Evolutionary conservation across 176 grass and related monocot species (phyloP).

Genomic region (Thalia dealbata): DNA sequence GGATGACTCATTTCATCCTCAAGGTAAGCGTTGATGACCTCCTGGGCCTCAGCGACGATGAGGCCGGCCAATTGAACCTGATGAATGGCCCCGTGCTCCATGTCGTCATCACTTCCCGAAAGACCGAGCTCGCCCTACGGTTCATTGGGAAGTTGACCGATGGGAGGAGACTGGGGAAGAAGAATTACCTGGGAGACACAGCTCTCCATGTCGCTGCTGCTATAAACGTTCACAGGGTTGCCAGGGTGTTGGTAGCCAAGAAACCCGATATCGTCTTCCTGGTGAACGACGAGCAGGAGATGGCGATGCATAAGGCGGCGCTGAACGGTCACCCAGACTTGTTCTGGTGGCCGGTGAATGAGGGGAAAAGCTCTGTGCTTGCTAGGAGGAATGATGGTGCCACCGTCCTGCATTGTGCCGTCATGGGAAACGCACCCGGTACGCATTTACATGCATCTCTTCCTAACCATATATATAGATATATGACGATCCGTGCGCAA

Average conservation of each 20-base stretch:
- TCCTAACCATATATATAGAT: no score
- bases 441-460: no score
- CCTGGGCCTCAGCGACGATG: no score
- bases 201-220: neutral
- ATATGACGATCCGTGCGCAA: no score
- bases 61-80: no score
- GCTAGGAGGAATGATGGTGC: slow-evolving; percentile 16
- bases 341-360: neutral
- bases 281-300: neutral
- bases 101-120: neutral
- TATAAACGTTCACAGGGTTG: neutral
- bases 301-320: slow-evolving; percentile 1
- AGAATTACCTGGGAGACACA: no score
- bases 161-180: no score
- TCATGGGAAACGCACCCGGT: slow-evolving; percentile 3
- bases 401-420: slow-evolving; percentile 24
- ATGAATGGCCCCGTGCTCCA: neutral
- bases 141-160: no score
- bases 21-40: no score
- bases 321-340: neutral
- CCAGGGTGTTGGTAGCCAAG: neutral
- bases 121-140: no score
- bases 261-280: neutral
- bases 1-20: no score
- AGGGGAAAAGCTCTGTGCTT: no score